These are phyloP conservation scores for Pichia paraexigua DNA, from an alignment of 805 yeast genomes.

Conservation along the genomic window DNA sequence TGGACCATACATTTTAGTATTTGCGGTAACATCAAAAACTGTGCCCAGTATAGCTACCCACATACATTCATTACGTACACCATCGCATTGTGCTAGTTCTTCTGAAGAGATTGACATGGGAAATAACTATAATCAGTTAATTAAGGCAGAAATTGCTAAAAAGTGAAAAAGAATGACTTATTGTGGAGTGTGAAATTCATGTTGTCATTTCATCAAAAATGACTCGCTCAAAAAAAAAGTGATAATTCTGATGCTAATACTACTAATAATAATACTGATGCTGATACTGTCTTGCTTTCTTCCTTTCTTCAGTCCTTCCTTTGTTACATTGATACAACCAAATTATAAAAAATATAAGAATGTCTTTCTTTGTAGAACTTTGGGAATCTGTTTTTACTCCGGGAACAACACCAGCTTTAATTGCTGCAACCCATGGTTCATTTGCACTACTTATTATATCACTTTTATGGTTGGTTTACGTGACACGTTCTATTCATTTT, in stretches of 20 bases:
- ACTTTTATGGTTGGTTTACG: conserved; percentile 47
- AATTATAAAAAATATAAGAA: background rate
- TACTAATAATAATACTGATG: no score
- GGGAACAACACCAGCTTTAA: conserved; percentile 83
- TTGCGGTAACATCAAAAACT: conserved; percentile 70
- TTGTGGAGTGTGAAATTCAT: no score
- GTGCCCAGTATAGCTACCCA: conserved; percentile 72
- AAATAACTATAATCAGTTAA: no score
- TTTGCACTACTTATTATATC: conserved; percentile 57
- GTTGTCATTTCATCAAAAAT: no score
- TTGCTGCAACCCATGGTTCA: conserved; percentile 83
- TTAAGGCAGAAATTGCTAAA: no score
- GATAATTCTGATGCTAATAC: no score
- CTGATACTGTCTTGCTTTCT: no score
- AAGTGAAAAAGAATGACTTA: background rate
- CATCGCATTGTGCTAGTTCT: conserved; percentile 25
- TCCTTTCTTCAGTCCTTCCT: no score
- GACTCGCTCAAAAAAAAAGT: no score
- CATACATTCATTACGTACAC: conserved; percentile 29
- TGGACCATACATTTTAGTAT: conserved; percentile 63
- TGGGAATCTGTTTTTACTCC: conserved; percentile 93
- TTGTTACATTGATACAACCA: no score
- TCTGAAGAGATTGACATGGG: conserved; percentile 34
- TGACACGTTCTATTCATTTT: conserved; percentile 63
- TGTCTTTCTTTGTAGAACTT: conserved; percentile 47